These are phyloP conservation scores for Mucor velutinosus DNA, from an alignment of 371 early-diverging fungal genomes.

Conservation along the genomic window DNA sequence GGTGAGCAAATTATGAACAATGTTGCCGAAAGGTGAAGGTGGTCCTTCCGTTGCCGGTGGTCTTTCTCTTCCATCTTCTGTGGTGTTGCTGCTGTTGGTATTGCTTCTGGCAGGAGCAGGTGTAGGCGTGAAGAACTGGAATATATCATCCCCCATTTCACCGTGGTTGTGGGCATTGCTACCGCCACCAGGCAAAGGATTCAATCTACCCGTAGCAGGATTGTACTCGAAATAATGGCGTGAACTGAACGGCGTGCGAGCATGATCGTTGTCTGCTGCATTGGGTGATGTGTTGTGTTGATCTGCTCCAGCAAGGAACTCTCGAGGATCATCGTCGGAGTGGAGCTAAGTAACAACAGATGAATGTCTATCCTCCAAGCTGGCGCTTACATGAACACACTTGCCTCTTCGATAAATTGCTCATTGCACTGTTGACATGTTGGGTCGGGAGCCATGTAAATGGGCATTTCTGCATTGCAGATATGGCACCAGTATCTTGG, in stretches of 20 bases:
- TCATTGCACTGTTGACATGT: constrained; percentile 67
- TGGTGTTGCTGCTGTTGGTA: neutral
- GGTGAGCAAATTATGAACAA: constrained; percentile 31
- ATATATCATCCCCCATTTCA: constrained; percentile 31
- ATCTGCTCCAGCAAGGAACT: constrained; percentile 26
- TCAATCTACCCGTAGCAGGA: constrained; percentile 15
- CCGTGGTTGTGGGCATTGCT: neutral
- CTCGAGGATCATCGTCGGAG: constrained; percentile 47
- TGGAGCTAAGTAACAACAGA: constrained; percentile 33
- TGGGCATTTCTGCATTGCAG: constrained; percentile 43
- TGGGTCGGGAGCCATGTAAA: constrained; percentile 58
- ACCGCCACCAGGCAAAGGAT: neutral
- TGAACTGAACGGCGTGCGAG: constrained; percentile 6
- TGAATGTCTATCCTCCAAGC: neutral
- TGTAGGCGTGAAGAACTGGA: constrained; percentile 25
- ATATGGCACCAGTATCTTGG: constrained; percentile 50
- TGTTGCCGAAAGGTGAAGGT: constrained; percentile 20
- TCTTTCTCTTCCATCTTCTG: neutral
- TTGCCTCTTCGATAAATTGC: constrained; percentile 71
- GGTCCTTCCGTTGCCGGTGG: neutral
- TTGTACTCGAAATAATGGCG: constrained; percentile 18
- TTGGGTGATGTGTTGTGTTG: neutral
- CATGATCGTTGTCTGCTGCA: neutral
- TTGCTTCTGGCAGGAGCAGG: neutral
- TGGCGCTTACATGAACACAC: neutral